Evolutionary conservation across 768 basidiomycete genomes (phyloP).

Genomic region (Galerina marginata): DNA sequence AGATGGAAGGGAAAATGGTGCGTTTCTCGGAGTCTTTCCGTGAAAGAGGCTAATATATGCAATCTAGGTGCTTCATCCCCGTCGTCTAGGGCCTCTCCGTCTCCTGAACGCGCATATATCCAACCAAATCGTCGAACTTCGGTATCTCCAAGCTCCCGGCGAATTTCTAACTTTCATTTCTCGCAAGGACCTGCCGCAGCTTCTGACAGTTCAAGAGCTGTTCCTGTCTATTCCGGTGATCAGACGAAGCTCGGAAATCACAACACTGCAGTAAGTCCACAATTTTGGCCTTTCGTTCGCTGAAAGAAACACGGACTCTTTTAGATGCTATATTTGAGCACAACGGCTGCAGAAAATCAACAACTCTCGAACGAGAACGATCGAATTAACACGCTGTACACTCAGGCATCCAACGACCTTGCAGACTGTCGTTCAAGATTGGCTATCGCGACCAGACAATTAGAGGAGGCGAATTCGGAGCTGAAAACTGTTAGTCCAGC

Average conservation of each 20-base stretch:
- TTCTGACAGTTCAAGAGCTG: not conserved
- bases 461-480: conserved; percentile 13
- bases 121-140: conserved; percentile 15
- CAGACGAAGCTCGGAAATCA: not conserved
- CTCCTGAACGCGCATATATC: conserved; percentile 30
- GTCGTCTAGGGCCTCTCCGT: conserved; percentile 3
- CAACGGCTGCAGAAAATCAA: conserved; percentile 2
- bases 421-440: conserved; percentile 14
- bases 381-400: conserved; percentile 10
- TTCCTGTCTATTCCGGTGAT: not conserved
- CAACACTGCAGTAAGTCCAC: not conserved
- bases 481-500: conserved; percentile 14
- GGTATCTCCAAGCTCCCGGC: conserved; percentile 1
- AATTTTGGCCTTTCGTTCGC: too few relatives aligned
- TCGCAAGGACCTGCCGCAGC: not conserved
- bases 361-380: conserved; percentile 13
- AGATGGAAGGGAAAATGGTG: conserved; percentile 7
- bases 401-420: conserved; percentile 18
- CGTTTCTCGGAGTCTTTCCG: not conserved
- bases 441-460: not conserved
- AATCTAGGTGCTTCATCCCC: conserved; percentile 21
- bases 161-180: not conserved
- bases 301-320: not conserved
- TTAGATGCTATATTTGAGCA: conserved; percentile 9
- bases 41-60: not conserved